Conservation (phyloP, 495 filamentous ascomycete genomes). For the Penicillium fimorum region DNA sequence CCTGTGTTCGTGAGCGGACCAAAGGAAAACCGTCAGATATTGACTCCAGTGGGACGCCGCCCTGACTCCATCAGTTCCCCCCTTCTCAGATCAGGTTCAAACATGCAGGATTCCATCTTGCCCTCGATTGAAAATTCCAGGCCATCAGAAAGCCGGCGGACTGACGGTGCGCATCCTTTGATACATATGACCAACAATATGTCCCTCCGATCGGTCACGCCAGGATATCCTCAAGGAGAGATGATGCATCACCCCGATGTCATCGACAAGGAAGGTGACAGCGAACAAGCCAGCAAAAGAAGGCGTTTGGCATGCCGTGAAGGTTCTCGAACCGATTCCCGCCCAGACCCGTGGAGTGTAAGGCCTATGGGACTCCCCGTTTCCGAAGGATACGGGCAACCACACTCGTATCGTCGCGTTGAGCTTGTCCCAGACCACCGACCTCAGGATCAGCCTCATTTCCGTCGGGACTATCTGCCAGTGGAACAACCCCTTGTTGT, state of each 20-base stretch:
- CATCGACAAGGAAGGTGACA: constrained; percentile 13
- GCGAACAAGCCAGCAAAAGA: constrained; percentile 32
- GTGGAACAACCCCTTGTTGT: constrained; percentile 17
- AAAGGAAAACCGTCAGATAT: constrained; percentile 22
- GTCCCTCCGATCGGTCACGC: constrained; percentile 40
- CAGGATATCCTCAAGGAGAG: constrained; percentile 22
- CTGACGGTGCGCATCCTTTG: constrained; percentile 26
- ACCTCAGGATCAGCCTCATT: constrained; percentile 19
- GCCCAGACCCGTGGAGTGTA: constrained; percentile 13
- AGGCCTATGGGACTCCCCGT: constrained; percentile 18
- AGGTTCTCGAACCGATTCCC: constrained; percentile 10
- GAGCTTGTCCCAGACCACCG: constrained; percentile 22
- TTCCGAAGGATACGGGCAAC: constrained; percentile 13
- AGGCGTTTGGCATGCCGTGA: constrained; percentile 33
- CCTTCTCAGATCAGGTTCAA: constrained; percentile 19
- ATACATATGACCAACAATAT: constrained; percentile 36
- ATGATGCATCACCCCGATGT: constrained; percentile 12
- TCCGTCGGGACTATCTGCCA: constrained; percentile 27
- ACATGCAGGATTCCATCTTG: constrained; percentile 34
- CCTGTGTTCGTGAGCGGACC: constrained; percentile 43
- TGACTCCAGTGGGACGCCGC: constrained; percentile 20
- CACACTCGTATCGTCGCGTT: constrained; percentile 21
- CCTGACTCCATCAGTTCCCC: constrained; percentile 17
- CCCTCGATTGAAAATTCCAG: constrained; percentile 43
- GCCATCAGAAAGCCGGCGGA: constrained; percentile 26